A percentile compares a stretch with the other conserved stretches of the same genome.
These are phyloP conservation scores for Thelonectria discophora DNA, from an alignment of 2,329 filamentous ascomycete genomes.

Conservation along the genomic window DNA sequence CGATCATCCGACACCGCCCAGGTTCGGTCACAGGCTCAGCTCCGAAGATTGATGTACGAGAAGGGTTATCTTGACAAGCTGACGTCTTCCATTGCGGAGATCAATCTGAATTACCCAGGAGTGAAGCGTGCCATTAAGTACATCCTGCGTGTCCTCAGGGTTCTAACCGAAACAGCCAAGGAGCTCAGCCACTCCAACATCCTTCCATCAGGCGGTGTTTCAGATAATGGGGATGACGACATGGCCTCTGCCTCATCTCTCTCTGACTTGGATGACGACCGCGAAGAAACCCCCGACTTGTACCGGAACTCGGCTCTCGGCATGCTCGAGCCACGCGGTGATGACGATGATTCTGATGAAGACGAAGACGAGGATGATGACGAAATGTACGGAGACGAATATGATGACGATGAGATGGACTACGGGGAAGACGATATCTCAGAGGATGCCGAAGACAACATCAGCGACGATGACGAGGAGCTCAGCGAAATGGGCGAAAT, in stretches of 20 bases:
- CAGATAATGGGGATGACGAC: conserved; percentile 81
- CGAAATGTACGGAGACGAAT: conserved; percentile 92
- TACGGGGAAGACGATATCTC: conserved; percentile 84
- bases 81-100: conserved; percentile 91
- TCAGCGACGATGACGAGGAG: conserved; percentile 90
- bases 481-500: conserved; percentile 86
- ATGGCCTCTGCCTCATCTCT: conserved; percentile 88
- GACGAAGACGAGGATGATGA: conserved; percentile 80
- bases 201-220: conserved; percentile 71
- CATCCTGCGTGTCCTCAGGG: conserved; percentile 88
- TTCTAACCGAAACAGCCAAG: conserved; percentile 86
- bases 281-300: conserved; percentile 94
- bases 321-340: conserved; percentile 86
- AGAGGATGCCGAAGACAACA: conserved; percentile 84
- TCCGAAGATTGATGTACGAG: conserved; percentile 96
- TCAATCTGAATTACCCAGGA: conserved; percentile 92
- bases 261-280: conserved; percentile 85
- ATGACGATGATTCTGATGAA: conserved; percentile 82
- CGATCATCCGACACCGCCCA: conserved; percentile 52
- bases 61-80: conserved; percentile 92
- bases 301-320: conserved; percentile 96
- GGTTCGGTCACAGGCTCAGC: conserved; percentile 76
- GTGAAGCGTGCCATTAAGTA: conserved; percentile 96
- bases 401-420: conserved; percentile 92
- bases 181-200: conserved; percentile 84